phyloP scores from a whole-genome alignment of 169 alveolate genomes.

The Babesia ovis region DNA sequence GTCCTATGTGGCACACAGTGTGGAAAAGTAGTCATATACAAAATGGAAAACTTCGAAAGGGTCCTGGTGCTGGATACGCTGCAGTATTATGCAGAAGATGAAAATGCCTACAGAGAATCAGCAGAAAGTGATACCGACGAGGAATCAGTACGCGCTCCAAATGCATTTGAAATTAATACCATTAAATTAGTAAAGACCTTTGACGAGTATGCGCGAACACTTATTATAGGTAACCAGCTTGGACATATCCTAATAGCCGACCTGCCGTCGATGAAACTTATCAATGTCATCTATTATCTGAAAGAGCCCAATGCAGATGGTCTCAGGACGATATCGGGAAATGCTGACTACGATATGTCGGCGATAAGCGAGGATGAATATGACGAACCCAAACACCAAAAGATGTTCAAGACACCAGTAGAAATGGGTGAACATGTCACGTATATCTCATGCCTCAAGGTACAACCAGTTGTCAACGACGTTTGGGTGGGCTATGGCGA shows the following conservation, averaged over 20 bases:
- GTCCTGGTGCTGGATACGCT: slow-evolving; percentile 70
- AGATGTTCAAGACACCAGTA: slow-evolving; percentile 1
- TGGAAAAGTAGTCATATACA: slow-evolving; percentile 71
- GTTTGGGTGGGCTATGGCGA: slow-evolving; percentile 70
- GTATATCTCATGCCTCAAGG: slow-evolving; percentile 48
- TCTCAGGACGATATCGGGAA: neutral
- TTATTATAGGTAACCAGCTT: slow-evolving; percentile 58
- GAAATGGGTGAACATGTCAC: slow-evolving; percentile 8
- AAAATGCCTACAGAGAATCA: neutral
- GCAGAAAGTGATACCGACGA: slow-evolving; percentile 23
- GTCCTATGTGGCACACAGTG: slow-evolving; percentile 74
- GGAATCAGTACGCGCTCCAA: slow-evolving; percentile 24
- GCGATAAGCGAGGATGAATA: slow-evolving; percentile 22
- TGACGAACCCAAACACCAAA: slow-evolving; percentile 8
- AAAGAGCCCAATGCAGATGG: neutral
- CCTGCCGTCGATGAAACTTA: slow-evolving; percentile 51
- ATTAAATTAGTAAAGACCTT: slow-evolving; percentile 46
- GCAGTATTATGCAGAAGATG: slow-evolving; percentile 21
- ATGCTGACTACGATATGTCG: neutral
- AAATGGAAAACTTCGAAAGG: slow-evolving; percentile 68
- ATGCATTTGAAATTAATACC: slow-evolving; percentile 48
- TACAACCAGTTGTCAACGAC: slow-evolving; percentile 34
- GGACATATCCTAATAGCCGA: slow-evolving; percentile 56
- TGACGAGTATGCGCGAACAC: slow-evolving; percentile 28
- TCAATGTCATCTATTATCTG: slow-evolving; percentile 53